Base-by-base conservation (phyloP, 2,329 filamentous ascomycete species). In the Fusarium verticillioides region DNA sequence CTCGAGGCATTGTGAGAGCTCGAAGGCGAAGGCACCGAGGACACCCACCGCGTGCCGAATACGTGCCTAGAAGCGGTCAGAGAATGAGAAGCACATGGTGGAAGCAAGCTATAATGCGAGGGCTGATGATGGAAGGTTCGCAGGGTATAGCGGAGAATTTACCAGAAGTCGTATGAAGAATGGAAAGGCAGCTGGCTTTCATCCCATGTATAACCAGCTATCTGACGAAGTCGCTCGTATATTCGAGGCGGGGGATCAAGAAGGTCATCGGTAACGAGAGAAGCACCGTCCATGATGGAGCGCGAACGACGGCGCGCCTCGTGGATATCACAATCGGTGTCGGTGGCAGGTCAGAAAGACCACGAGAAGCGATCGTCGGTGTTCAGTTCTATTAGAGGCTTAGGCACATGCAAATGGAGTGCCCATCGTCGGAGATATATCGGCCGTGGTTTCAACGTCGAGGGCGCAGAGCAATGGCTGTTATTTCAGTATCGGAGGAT, bases 161-260 rank as follows among this genome's bases (percentile, higher is more conserved):
- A 91, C 94, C 95, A 98, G 84, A 95, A 95, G 81, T 97, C 94
- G 83, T 97, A 98, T 77, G 91, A 94, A 57, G 89, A 88, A 79
- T 91, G 90, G 63, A 88, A 84, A 16, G 89, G 89, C 32, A 82
- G 82, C 64, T 79, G 81, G 19, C 88, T 86, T 74, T 93, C 92
- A 81, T 95, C 92, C 93, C 93, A 95, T 11, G 88, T 90, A 80
- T 94, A 95, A 60, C 92, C 93, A 50, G 91, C 87, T 73, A 95
- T 87, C 80, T 94, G 92, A 70, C 89, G 87, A 74, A 95, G 86
- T 57, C 93, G 89, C 80, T 95, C 92, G 76, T 91, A 92, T 60
- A 95, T 87, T 77, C 91, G 89, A 74, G 87, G 85, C 47, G 92
- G 92, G 66, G 91, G 91, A 79, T 91, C 89, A 77, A 89, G 84